Percentiles rank a stretch among this genome's conserved stretches.
These are phyloP conservation scores for Coniochaeta sp. DNA, from an alignment of 2,329 filamentous ascomycete species.

Conservation along the genomic window DNA sequence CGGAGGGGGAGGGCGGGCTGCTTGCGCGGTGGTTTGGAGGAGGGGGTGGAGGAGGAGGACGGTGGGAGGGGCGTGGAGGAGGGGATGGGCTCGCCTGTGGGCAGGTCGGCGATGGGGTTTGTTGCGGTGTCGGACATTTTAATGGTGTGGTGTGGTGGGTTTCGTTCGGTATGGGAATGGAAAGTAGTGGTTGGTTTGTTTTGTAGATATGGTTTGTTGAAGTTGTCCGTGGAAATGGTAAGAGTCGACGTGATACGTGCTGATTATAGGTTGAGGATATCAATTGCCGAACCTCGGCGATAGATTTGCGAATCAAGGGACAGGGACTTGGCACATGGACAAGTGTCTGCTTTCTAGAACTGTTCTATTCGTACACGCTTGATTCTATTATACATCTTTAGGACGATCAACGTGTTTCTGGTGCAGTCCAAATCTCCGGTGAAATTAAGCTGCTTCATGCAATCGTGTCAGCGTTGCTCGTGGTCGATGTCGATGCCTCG, in stretches of 20 bases:
- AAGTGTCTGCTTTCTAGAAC: neutral
- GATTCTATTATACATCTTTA: neutral
- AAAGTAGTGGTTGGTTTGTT: neutral
- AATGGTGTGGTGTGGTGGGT: neutral
- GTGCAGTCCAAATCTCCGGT: neutral
- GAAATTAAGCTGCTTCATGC: neutral
- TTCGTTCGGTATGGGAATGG: neutral
- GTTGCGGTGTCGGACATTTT: slow-evolving; percentile 1
- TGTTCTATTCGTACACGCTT: neutral
- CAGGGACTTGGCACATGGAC: neutral
- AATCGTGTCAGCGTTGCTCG: neutral
- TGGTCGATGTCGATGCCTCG: neutral
- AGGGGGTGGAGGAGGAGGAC: slow-evolving; percentile 5
- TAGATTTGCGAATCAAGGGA: neutral
- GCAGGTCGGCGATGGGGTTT: slow-evolving; percentile 15
- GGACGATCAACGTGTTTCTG: neutral
- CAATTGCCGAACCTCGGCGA: slow-evolving; percentile 4
- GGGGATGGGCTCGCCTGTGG: slow-evolving; percentile 17
- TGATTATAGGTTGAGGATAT: neutral
- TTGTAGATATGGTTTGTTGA: neutral
- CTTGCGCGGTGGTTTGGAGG: neutral
- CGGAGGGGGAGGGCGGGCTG: slow-evolving; percentile 12
- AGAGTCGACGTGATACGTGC: neutral
- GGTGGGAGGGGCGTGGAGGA: slow-evolving; percentile 9
- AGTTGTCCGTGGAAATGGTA: neutral